These are phyloP conservation scores for Ustilago trichophora DNA, from an alignment of 1,284 basidiomycete species.

Conservation along the genomic window DNA sequence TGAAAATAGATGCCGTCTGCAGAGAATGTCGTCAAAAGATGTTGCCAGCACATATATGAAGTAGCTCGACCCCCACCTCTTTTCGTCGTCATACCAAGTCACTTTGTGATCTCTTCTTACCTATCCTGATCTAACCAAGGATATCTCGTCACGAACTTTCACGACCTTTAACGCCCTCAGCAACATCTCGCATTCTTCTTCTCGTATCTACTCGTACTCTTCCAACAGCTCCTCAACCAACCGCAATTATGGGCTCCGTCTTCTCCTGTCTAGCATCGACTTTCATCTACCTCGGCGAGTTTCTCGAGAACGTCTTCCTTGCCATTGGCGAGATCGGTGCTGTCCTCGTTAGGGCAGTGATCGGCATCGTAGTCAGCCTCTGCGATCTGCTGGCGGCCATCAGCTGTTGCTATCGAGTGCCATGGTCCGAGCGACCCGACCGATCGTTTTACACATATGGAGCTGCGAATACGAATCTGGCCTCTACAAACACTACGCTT, in stretches of 20 bases:
- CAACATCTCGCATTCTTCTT: too few relatives aligned
- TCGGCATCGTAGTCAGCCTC: constrained; percentile 52
- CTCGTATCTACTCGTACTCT: neutral
- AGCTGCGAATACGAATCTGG: constrained; percentile 3
- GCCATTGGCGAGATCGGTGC: constrained; percentile 52
- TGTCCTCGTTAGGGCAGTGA: constrained; percentile 44
- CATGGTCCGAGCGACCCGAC: constrained; percentile 51
- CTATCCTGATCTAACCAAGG: too few relatives aligned
- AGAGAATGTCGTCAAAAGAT: too few relatives aligned
- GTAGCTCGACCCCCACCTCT: too few relatives aligned
- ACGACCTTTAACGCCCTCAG: constrained; percentile 4
- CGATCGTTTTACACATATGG: constrained; percentile 30
- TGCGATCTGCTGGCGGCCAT: constrained; percentile 56
- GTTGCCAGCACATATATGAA: too few relatives aligned
- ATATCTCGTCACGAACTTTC: constrained; percentile 4
- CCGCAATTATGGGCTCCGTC: constrained; percentile 49
- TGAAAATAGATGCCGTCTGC: too few relatives aligned
- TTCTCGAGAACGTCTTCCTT: constrained; percentile 45
- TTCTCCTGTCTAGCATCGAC: constrained; percentile 51
- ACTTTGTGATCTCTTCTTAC: too few relatives aligned
- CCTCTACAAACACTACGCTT: neutral
- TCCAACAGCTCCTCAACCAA: too few relatives aligned
- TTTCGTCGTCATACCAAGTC: too few relatives aligned
- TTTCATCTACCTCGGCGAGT: constrained; percentile 48
- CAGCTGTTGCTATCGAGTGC: constrained; percentile 55